Conservation (phyloP, 495 filamentous ascomycete species). For the Pseudevernia furfuracea region DNA sequence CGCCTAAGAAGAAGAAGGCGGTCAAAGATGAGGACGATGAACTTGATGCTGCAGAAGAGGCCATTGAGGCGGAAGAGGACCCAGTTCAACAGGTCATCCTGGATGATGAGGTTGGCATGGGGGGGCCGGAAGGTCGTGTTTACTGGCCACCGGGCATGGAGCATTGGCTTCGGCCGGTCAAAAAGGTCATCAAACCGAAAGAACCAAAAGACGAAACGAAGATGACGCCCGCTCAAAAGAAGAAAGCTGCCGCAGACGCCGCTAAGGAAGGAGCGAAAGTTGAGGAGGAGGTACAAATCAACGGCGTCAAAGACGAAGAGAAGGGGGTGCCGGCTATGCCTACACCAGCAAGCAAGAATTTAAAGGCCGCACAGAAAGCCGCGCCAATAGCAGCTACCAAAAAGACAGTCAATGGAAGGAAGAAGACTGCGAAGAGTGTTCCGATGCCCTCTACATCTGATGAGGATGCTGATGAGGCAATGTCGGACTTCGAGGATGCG, state of each 20-base stretch:
- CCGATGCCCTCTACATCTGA: slow-evolving; percentile 26
- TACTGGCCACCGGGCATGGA: slow-evolving; percentile 91
- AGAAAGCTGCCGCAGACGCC: slow-evolving; percentile 26
- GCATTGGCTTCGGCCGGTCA: slow-evolving; percentile 78
- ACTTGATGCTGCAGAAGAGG: slow-evolving; percentile 38
- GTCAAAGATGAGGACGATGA: slow-evolving; percentile 44
- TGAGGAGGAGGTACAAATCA: slow-evolving; percentile 25
- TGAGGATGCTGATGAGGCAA: slow-evolving; percentile 27
- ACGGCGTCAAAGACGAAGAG: slow-evolving; percentile 19
- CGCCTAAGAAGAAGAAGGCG: slow-evolving; percentile 42
- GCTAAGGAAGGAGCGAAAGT: slow-evolving; percentile 26
- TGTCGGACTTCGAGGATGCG: slow-evolving; percentile 23
- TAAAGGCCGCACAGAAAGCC: slow-evolving; percentile 22
- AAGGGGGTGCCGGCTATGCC: slow-evolving; percentile 7
- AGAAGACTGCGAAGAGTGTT: slow-evolving; percentile 27
- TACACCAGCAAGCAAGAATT: slow-evolving; percentile 24
- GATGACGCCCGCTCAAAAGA: slow-evolving; percentile 31
- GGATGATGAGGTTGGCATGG: slow-evolving; percentile 77
- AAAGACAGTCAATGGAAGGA: slow-evolving; percentile 21
- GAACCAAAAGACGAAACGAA: slow-evolving; percentile 30
- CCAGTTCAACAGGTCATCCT: slow-evolving; percentile 38
- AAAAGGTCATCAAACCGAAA: slow-evolving; percentile 61
- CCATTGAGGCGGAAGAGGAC: slow-evolving; percentile 31
- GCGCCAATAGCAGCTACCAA: slow-evolving; percentile 21
- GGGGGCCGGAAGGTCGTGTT: slow-evolving; percentile 74